Evolutionary conservation across 306 rosid genomes (phyloP), one percentile per base, ranked within the genome.

Genomic region (Trichosanthes truncata): DNA sequence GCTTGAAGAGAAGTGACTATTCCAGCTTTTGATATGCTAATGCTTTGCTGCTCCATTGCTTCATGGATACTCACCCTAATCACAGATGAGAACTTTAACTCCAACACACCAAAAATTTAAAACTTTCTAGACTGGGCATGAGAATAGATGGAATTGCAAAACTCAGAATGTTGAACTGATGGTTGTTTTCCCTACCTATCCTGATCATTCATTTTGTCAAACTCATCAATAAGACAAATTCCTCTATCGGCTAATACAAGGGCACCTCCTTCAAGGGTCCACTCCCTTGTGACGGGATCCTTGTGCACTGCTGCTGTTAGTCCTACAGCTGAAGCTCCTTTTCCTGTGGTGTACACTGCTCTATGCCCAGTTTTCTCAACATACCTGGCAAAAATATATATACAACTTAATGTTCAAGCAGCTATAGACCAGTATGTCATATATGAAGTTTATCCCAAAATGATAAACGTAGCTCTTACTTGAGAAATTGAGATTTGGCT

Each of bases 291-390:
- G 78, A 95, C 93, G 0, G 99, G 99, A 83, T 95, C 99, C 89
- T 87, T 95, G 88, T 95, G 99, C 83, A 95, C 97, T 78, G 97
- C 97, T 61, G 99, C 99, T 29, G 99, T 95, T 74, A 95, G 99
- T 82, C 99, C 99, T 82, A 95, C 99, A n/a, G 99, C 99, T 56
- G 99, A 93, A 86, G 99, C 99, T 79, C 99, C 99, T 83, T 95
- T 95, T 23, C 99, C 99, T 53, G 99, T 93, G 51, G 99, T 95
- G 86, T 95, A 95, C 77, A 95, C 99, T 61, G 99, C 99, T 83
- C 99, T 90, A 82, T 91, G 97, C 74, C 97, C 99, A 82, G 97
- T 93, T 92, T 95, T 95, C 79, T 95, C 99, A 65, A 95, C 96
- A 38, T 95, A 95, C 87, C 99, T 95, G 45, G 51, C 52, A 79